Percentiles rank a stretch among this genome's conserved stretches.
These are phyloP conservation scores for Penicillium maclennaniae DNA, from an alignment of 495 filamentous ascomycete species.

Conservation along the genomic window DNA sequence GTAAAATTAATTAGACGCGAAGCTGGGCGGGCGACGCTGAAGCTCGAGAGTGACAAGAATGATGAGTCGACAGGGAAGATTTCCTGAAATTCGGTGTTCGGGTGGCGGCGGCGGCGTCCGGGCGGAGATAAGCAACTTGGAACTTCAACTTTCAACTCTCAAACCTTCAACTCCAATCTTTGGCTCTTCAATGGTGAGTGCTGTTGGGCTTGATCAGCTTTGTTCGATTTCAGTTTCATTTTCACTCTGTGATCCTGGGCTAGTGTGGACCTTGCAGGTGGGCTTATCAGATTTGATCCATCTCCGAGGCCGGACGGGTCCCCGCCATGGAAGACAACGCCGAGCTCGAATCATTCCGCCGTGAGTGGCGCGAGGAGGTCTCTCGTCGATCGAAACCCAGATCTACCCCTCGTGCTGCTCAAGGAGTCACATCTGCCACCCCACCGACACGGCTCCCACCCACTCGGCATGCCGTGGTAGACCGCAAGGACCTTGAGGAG, in stretches of 20 bases:
- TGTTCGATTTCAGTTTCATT: neutral
- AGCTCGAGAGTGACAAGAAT: neutral
- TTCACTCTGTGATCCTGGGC: neutral
- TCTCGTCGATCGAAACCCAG: slow-evolving; percentile 45
- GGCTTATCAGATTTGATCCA: slow-evolving; percentile 30
- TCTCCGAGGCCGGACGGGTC: slow-evolving; percentile 26
- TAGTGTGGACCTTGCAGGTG: slow-evolving; percentile 13
- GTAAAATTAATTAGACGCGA: neutral
- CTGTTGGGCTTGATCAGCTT: slow-evolving; percentile 6
- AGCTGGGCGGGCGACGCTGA: neutral
- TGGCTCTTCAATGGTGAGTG: slow-evolving; percentile 11
- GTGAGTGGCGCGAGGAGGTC: slow-evolving; percentile 82
- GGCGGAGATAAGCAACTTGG: slow-evolving; percentile 27
- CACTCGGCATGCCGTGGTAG: slow-evolving; percentile 30
- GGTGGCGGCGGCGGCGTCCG: slow-evolving; percentile 21
- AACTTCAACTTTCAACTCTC: neutral
- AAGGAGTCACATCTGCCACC: slow-evolving; percentile 19
- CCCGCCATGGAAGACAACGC: slow-evolving; percentile 57
- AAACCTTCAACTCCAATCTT: no score
- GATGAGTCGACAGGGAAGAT: slow-evolving; percentile 22
- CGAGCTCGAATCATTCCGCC: slow-evolving; percentile 77
- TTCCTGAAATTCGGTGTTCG: slow-evolving; percentile 24
- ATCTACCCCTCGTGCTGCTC: slow-evolving; percentile 14
- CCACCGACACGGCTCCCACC: slow-evolving; percentile 29
- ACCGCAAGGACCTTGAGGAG: slow-evolving; percentile 39